These are phyloP conservation scores for Ammopiptanthus mongolicus DNA, from an alignment of 306 rosid genomes.

Conservation along the genomic window DNA sequence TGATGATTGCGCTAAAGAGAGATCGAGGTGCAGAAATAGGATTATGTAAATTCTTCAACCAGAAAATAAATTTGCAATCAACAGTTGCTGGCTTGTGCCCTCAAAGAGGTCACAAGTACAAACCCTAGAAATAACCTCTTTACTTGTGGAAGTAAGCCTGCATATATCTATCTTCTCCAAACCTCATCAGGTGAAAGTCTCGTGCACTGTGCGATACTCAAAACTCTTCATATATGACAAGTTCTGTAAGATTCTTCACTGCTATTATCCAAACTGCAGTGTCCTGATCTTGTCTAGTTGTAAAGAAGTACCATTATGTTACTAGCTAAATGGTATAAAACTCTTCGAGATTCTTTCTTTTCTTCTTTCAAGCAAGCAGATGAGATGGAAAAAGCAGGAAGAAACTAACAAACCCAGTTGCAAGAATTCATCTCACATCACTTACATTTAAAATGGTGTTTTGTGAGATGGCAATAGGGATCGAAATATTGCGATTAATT, in stretches of 20 bases:
- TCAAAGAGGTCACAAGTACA: no score
- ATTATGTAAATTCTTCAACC: not conserved
- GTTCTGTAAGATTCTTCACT: conserved; percentile 28
- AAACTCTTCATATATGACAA: conserved; percentile 10
- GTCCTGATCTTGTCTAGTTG: conserved; percentile 14
- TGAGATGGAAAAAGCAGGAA: not conserved
- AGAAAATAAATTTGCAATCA: conserved; percentile 16
- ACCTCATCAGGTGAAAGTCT: no score
- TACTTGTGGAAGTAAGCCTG: no score
- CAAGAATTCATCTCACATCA: not conserved
- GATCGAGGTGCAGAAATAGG: not conserved
- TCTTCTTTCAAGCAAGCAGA: conserved; percentile 9
- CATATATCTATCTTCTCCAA: no score
- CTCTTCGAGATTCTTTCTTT: conserved; percentile 18
- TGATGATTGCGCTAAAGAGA: not conserved
- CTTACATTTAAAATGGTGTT: not conserved
- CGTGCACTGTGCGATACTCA: no score
- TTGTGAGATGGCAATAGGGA: not conserved
- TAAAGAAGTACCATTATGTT: not conserved
- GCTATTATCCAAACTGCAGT: conserved; percentile 17
- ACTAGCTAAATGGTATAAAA: not conserved
- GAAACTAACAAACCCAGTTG: not conserved
- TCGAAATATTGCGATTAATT: not conserved
- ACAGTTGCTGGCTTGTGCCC: no score
- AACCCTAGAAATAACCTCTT: no score